Percentiles rank a stretch among this genome's conserved stretches.
These are phyloP conservation scores for Butyriboletus loyo DNA, from an alignment of 768 basidiomycete genomes.

Conservation along the genomic window DNA sequence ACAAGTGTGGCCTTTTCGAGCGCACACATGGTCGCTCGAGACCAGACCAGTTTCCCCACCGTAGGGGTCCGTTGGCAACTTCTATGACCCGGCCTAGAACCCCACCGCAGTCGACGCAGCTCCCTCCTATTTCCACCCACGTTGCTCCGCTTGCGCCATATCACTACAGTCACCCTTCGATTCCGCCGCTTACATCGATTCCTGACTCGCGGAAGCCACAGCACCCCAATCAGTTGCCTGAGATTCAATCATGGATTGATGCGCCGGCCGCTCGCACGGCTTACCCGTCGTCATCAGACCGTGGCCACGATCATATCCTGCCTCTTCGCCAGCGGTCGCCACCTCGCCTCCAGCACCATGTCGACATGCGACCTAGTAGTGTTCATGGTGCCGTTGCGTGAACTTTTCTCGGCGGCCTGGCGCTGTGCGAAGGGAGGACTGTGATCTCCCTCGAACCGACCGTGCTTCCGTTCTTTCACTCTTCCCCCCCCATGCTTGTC, in stretches of 20 bases:
- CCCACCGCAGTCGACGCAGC: conserved; percentile 44
- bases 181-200: conserved; percentile 44
- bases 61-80: conserved; percentile 63
- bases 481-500: conserved; percentile 4
- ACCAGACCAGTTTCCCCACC: conserved; percentile 80
- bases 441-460: neutral
- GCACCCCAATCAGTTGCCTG: conserved; percentile 41
- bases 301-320: conserved; percentile 28
- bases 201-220: conserved; percentile 34
- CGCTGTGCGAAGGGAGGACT: conserved; percentile 12
- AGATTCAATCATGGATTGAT: conserved; percentile 48
- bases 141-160: conserved; percentile 42
- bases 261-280: conserved; percentile 27
- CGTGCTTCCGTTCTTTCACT: conserved; percentile 10
- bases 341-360: conserved; percentile 32
- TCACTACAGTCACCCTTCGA: conserved; percentile 51
- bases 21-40: conserved; percentile 76
- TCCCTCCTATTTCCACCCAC: conserved; percentile 45
- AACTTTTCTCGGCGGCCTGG: conserved; percentile 17
- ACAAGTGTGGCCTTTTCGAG: conserved; percentile 79
- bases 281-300: conserved; percentile 30
- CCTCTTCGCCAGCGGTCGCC: conserved; percentile 34
- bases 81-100: conserved; percentile 47
- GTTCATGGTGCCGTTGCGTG: conserved; percentile 32
- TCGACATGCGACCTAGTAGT: conserved; percentile 30